A percentile compares a stretch with the other conserved stretches of the same genome.
phyloP scores from a whole-genome alignment of 1,284 basidiomycete species.

The Cutaneotrichosporon sp. region DNA sequence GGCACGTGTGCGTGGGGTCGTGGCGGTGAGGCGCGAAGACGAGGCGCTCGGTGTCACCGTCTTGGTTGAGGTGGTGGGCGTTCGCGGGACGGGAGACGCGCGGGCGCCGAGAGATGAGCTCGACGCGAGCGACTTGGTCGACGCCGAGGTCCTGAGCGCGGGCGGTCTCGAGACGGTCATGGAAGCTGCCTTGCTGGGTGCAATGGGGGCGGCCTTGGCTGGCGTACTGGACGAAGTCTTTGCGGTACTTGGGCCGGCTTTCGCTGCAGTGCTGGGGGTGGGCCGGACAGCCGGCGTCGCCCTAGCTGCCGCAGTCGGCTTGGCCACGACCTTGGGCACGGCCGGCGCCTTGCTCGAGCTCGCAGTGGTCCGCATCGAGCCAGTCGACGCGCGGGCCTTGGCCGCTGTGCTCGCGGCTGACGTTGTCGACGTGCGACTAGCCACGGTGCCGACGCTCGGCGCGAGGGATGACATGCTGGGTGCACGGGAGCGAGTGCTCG shows the following conservation, averaged over 20 bases:
- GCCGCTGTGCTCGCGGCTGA: not conserved
- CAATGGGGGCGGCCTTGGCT: conserved; percentile 3
- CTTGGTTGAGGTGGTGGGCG: conserved; percentile 9
- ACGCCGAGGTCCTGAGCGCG: conserved; percentile 7
- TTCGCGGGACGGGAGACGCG: conserved; percentile 7
- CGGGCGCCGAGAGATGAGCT: conserved; percentile 6
- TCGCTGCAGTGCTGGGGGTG: not conserved
- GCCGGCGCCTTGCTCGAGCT: not conserved
- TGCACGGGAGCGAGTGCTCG: conserved; percentile 16
- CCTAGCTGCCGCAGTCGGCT: not conserved
- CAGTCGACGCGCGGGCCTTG: not conserved
- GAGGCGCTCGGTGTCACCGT: not conserved
- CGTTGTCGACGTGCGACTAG: conserved; percentile 8
- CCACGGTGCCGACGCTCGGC: conserved; percentile 18
- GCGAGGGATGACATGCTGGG: conserved; percentile 21
- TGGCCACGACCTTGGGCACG: not conserved
- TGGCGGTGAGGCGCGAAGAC: not conserved
- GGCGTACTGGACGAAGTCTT: conserved; percentile 7
- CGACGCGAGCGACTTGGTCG: conserved; percentile 13
- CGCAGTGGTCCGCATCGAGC: not conserved
- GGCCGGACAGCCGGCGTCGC: not conserved
- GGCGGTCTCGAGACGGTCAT: not conserved
- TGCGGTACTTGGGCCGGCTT: not conserved
- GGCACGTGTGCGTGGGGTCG: conserved; percentile 11
- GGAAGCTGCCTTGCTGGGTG: too few relatives aligned